A percentile compares a stretch with the other conserved stretches of the same genome.
phyloP scores from a whole-genome alignment of 2,329 filamentous ascomycete species.

The Amphichorda felina region DNA sequence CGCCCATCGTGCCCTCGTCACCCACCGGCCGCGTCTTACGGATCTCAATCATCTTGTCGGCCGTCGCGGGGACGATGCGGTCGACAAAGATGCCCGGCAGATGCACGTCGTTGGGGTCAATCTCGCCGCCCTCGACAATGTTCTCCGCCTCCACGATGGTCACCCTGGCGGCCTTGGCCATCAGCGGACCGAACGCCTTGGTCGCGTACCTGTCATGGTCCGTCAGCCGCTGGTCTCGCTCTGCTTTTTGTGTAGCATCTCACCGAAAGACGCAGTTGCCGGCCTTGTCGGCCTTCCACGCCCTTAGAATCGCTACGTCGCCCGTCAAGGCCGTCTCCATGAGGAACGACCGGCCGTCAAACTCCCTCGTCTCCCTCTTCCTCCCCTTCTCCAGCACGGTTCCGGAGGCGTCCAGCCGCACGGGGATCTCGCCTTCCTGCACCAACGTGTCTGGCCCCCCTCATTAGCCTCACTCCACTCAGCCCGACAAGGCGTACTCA shows the following conservation, averaged over 20 bases:
- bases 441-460: conserved; percentile 42
- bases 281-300: conserved; percentile 63
- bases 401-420: conserved; percentile 46
- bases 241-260: too few relatives aligned
- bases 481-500: too few relatives aligned
- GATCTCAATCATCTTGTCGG: conserved; percentile 61
- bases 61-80: conserved; percentile 64
- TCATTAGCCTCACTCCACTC: not conserved
- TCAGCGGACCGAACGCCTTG: conserved; percentile 61
- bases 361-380: conserved; percentile 49
- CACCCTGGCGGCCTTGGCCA: conserved; percentile 69
- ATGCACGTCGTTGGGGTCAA: conserved; percentile 64
- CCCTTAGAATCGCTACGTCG: conserved; percentile 67
- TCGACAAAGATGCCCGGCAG: conserved; percentile 77
- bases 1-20: conserved; percentile 12
- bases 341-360: conserved; percentile 60
- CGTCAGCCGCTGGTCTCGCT: too few relatives aligned
- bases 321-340: conserved; percentile 69
- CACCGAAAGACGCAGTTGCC: conserved; percentile 72
- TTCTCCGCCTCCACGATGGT: conserved; percentile 80
- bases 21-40: conserved; percentile 38
- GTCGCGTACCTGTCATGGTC: conserved; percentile 57
- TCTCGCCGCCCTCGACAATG: conserved; percentile 63
- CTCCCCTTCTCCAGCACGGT: conserved; percentile 48
- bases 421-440: conserved; percentile 56